These are phyloP conservation scores for Stygiomarasmius scandens DNA, from an alignment of 1,284 basidiomycete species.

Conservation along the genomic window DNA sequence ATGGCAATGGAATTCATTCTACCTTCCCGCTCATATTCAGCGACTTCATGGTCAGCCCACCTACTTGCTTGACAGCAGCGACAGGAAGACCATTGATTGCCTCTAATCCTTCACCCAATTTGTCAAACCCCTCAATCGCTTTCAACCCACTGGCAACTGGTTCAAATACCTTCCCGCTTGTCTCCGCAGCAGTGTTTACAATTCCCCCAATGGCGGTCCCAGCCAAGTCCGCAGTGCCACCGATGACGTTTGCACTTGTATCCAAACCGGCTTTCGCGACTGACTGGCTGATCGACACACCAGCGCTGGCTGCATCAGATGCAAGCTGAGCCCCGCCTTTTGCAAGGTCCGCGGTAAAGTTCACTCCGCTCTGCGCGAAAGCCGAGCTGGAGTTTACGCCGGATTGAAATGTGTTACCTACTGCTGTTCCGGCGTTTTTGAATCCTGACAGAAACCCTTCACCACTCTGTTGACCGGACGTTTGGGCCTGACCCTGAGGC, in stretches of 20 bases:
- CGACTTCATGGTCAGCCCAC: slow-evolving; percentile 22
- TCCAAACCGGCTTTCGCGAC: slow-evolving; percentile 23
- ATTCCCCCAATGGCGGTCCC: slow-evolving; percentile 27
- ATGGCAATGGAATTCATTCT: too few species aligned
- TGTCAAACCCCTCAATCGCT: slow-evolving; percentile 26
- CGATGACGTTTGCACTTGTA: slow-evolving; percentile 18
- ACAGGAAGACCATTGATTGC: slow-evolving; percentile 28
- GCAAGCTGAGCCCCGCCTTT: slow-evolving; percentile 13
- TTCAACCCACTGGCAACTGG: slow-evolving; percentile 26
- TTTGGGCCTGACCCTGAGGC: not conserved
- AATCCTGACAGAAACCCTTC: slow-evolving; percentile 6
- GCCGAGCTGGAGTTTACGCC: not conserved
- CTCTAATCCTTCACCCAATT: slow-evolving; percentile 23
- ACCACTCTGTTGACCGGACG: not conserved
- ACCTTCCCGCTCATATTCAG: slow-evolving; percentile 27
- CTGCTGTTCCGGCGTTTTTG: slow-evolving; percentile 1
- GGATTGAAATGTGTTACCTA: slow-evolving; percentile 2
- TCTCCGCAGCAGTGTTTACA: slow-evolving; percentile 23
- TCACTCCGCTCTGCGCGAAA: slow-evolving; percentile 7
- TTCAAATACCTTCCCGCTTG: slow-evolving; percentile 26
- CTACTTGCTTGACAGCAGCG: slow-evolving; percentile 23
- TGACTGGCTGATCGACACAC: slow-evolving; percentile 19
- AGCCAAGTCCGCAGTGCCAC: slow-evolving; percentile 19
- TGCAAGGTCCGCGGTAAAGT: slow-evolving; percentile 16
- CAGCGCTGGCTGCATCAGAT: slow-evolving; percentile 6